Evolutionary conservation across 2,329 filamentous ascomycete species (phyloP).

Genomic region (Epichloe glyceriae): DNA sequence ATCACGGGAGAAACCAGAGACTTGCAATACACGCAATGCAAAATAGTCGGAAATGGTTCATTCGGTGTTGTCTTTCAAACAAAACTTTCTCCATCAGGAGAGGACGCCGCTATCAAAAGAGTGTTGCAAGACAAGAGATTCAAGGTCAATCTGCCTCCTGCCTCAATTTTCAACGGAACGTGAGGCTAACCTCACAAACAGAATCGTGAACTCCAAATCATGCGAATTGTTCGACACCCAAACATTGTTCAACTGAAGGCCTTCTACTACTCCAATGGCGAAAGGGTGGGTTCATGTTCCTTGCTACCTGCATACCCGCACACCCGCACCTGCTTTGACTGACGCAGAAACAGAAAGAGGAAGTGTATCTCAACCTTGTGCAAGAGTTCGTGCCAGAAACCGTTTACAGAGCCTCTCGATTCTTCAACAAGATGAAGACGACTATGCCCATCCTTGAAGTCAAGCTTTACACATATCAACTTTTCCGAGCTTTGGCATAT

Average conservation of each 20-base stretch:
- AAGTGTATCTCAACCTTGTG: constrained; percentile 96
- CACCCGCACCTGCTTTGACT: background rate
- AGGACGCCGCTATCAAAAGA: constrained; percentile 97
- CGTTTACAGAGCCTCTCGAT: constrained; percentile 92
- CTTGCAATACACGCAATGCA: constrained; percentile 97
- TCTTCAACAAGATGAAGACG: constrained; percentile 99
- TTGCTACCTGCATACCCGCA: background rate
- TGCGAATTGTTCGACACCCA: constrained; percentile 96
- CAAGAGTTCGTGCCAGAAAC: constrained; percentile 98
- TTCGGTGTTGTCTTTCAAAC: constrained; percentile 99
- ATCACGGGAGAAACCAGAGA: constrained; percentile 93
- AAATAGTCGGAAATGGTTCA: constrained; percentile 97
- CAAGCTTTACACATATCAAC: constrained; percentile 98
- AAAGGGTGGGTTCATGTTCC: constrained; percentile 53
- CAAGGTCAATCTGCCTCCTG: constrained; percentile 52
- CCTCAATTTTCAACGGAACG: background rate
- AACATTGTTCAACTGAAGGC: constrained; percentile 99
- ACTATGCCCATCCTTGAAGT: constrained; percentile 98
- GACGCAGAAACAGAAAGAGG: constrained; percentile 58
- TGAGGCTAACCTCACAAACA: constrained; percentile 23
- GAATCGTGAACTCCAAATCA: constrained; percentile 99
- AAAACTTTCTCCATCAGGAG: constrained; percentile 91
- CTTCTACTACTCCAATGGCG: constrained; percentile 98
- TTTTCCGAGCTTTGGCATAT: constrained; percentile 95
- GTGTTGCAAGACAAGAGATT: constrained; percentile 98